Evolutionary conservation across 73 alveolate species (phyloP).

Genomic region (Paramecium pentaurelia): DNA sequence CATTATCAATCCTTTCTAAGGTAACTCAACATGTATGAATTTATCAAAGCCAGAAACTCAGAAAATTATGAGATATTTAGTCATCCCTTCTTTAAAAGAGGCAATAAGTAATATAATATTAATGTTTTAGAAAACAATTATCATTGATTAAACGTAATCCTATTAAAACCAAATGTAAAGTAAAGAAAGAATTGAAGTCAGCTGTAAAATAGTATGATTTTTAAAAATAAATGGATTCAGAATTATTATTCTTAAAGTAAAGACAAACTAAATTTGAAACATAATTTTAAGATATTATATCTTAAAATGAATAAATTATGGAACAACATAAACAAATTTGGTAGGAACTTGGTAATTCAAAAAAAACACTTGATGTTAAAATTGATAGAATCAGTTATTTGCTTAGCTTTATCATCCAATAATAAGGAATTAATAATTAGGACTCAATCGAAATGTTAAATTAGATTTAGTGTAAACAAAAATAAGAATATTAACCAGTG

Average conservation of each 20-base stretch:
- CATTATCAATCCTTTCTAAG: constrained; percentile 14
- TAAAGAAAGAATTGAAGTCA: neutral
- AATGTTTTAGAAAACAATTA: neutral
- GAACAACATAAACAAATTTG: constrained; percentile 6
- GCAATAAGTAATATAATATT: neutral
- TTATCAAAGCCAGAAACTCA: constrained; percentile 1
- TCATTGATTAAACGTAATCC: neutral
- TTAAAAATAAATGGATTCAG: neutral
- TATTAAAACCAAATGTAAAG: neutral
- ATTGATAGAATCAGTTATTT: constrained; percentile 3
- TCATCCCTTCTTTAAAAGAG: constrained; percentile 14
- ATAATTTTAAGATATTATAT: neutral
- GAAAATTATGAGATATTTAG: constrained; percentile 11
- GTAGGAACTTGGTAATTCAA: neutral
- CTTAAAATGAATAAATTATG: neutral
- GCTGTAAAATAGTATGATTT: neutral
- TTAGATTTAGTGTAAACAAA: neutral
- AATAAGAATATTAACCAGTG: neutral
- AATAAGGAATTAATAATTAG: neutral
- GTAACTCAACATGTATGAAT: constrained; percentile 30
- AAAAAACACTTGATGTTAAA: constrained; percentile 7
- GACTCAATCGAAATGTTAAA: neutral
- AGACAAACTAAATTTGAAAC: neutral
- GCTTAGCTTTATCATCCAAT: neutral
- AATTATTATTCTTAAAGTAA: neutral